These are phyloP conservation scores for Alternaria hordeiaustralica DNA, from an alignment of 2,329 filamentous ascomycete species.

Conservation along the genomic window DNA sequence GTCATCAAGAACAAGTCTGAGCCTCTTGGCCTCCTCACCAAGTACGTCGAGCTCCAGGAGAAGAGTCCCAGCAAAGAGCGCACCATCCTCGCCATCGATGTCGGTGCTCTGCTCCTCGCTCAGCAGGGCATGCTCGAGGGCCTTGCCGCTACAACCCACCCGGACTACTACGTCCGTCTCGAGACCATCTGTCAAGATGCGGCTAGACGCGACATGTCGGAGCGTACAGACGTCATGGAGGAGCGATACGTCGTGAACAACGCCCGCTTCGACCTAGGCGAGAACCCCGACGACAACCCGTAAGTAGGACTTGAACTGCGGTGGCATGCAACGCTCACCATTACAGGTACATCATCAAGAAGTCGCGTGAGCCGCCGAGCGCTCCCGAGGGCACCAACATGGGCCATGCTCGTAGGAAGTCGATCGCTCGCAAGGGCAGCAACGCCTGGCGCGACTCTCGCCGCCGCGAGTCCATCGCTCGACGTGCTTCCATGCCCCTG, in stretches of 20 bases:
- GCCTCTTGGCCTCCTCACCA: conserved; percentile 70
- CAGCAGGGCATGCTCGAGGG: conserved; percentile 79
- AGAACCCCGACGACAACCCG: conserved; percentile 77
- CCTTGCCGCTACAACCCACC: conserved; percentile 81
- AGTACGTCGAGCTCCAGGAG: conserved; percentile 80
- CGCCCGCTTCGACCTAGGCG: conserved; percentile 80
- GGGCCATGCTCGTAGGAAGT: conserved; percentile 50
- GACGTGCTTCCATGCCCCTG: conserved; percentile 77
- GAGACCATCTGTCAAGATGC: conserved; percentile 82
- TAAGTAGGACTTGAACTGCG: conserved; percentile 14
- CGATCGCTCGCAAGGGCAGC: conserved; percentile 74
- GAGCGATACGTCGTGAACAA: conserved; percentile 91
- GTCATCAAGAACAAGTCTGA: conserved; percentile 70
- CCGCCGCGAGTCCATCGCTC: conserved; percentile 80
- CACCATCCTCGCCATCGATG: conserved; percentile 80
- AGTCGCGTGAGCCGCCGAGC: conserved; percentile 48
- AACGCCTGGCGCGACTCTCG: conserved; percentile 80
- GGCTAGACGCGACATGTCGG: conserved; percentile 70
- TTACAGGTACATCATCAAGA: conserved; percentile 80
- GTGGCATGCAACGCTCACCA: conserved; percentile 55
- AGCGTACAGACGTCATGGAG: conserved; percentile 83
- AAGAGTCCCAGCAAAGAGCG: conserved; percentile 80
- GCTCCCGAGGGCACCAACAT: conserved; percentile 63
- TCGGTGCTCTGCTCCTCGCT: conserved; percentile 78
- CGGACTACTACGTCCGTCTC: conserved; percentile 78